These are phyloP conservation scores for Galerina marginata DNA, from an alignment of 768 basidiomycete species.

Conservation along the genomic window DNA sequence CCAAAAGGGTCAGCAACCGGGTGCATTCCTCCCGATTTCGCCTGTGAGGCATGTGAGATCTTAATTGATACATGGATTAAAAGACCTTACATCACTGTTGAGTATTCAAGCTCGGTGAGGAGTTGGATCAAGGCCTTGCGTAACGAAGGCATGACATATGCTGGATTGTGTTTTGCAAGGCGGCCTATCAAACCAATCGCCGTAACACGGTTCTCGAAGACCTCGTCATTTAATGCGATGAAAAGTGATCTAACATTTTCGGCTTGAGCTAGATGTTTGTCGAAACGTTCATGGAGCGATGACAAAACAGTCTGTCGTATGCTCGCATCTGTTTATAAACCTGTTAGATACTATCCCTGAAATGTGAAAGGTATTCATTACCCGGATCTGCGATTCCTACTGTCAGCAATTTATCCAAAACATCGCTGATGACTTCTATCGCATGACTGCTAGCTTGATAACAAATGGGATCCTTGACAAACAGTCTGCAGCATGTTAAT, in stretches of 20 bases:
- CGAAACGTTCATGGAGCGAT: conserved; percentile 90
- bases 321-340: conserved; percentile 56
- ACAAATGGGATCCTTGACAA: conserved; percentile 94
- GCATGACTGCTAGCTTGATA: conserved; percentile 95
- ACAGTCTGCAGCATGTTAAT: conserved; percentile 87
- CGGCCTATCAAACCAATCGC: conserved; percentile 92
- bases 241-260: conserved; percentile 98
- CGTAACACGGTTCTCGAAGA: conserved; percentile 91
- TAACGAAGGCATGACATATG: conserved; percentile 97
- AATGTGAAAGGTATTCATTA: conserved; percentile 35
- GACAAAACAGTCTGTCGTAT: conserved; percentile 89
- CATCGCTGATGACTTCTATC: conserved; percentile 96
- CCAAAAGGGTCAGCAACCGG: conserved; percentile 84
- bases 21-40: conserved; percentile 93
- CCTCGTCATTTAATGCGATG: conserved; percentile 96
- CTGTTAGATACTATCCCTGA: not conserved
- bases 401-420: conserved; percentile 94
- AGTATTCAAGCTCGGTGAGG: conserved; percentile 95
- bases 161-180: conserved; percentile 93
- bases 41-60: conserved; percentile 41
- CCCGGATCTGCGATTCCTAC: conserved; percentile 97
- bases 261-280: conserved; percentile 95
- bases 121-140: conserved; percentile 96
- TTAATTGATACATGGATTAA: not conserved
- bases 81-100: conserved; percentile 68